These are phyloP conservation scores for Passiflora organensis DNA, from an alignment of 345 rosid species.

Conservation along the genomic window DNA sequence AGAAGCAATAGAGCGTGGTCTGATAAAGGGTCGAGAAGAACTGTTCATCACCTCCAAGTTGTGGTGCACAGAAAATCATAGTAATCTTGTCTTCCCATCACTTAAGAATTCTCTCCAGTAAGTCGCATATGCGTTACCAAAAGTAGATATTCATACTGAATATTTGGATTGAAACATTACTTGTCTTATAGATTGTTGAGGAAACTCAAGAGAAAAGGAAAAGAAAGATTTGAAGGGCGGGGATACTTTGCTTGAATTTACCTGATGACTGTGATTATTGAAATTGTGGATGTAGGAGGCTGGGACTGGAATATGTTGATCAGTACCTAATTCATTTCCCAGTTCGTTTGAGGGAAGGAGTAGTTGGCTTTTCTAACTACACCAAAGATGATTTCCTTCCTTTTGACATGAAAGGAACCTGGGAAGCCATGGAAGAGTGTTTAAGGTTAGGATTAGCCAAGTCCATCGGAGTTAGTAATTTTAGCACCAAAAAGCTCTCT, in stretches of 20 bases:
- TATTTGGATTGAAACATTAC: no score
- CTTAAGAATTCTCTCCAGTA: constrained; percentile 30
- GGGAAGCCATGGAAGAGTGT: constrained; percentile 47
- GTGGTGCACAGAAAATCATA: constrained; percentile 47
- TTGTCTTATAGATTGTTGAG: no score
- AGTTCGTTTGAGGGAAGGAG: constrained; percentile 20
- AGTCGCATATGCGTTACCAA: background rate
- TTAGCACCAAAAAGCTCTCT: constrained; percentile 29
- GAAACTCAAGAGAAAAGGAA: no score
- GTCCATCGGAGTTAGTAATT: constrained; percentile 39
- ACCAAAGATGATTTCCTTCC: constrained; percentile 13
- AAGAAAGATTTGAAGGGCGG: no score
- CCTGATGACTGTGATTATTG: background rate
- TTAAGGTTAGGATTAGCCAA: constrained; percentile 26
- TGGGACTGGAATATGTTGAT: constrained; percentile 35
- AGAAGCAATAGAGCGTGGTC: constrained; percentile 45
- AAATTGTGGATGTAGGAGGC: constrained; percentile 23
- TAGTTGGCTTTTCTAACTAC: background rate
- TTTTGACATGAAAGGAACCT: no score
- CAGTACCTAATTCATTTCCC: constrained; percentile 41
- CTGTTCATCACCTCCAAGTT: constrained; percentile 65
- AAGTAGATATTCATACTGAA: no score
- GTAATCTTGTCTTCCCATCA: constrained; percentile 45
- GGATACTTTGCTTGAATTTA: no score
- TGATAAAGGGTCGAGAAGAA: constrained; percentile 44